Percentiles rank a stretch among this genome's conserved stretches.
phyloP scores from a whole-genome alignment of 2,329 filamentous ascomycete species.

The Myrmaecium sp. region DNA sequence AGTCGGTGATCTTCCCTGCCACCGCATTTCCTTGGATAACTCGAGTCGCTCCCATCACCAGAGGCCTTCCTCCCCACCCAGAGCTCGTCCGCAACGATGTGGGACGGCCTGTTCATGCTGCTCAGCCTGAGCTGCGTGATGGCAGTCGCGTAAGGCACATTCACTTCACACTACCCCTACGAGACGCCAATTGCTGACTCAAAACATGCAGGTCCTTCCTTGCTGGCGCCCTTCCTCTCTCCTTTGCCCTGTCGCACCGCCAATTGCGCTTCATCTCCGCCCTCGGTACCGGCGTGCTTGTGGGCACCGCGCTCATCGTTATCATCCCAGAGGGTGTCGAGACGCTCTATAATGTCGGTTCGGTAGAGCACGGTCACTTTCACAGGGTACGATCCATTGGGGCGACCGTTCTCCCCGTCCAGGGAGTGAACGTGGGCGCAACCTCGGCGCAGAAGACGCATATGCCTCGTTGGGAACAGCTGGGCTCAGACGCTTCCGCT shows the following conservation, averaged over 20 bases:
- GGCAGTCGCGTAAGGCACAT: slow-evolving; percentile 39
- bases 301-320: slow-evolving; percentile 88
- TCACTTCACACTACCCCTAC: neutral
- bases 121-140: slow-evolving; percentile 48
- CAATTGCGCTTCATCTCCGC: slow-evolving; percentile 82
- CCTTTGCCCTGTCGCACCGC: slow-evolving; percentile 70
- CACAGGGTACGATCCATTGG: slow-evolving; percentile 1
- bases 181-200: slow-evolving; percentile 3
- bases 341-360: slow-evolving; percentile 51
- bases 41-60: too few species aligned
- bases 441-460: too few species aligned
- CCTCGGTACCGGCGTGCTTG: slow-evolving; percentile 81
- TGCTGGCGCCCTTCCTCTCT: slow-evolving; percentile 77
- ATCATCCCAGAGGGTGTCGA: slow-evolving; percentile 96
- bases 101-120: slow-evolving; percentile 49
- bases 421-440: too few species aligned
- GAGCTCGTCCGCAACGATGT: slow-evolving; percentile 20
- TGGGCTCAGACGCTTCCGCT: too few species aligned
- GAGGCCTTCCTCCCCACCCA: too few species aligned
- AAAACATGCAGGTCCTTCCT: slow-evolving; percentile 59
- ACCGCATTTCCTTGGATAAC: too few species aligned
- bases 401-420: neutral
- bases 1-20: too few species aligned
- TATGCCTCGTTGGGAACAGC: too few species aligned
- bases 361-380: slow-evolving; percentile 1